Conservation (phyloP, 129 eudicot species). For the Chrysanthemum makinoi region DNA sequence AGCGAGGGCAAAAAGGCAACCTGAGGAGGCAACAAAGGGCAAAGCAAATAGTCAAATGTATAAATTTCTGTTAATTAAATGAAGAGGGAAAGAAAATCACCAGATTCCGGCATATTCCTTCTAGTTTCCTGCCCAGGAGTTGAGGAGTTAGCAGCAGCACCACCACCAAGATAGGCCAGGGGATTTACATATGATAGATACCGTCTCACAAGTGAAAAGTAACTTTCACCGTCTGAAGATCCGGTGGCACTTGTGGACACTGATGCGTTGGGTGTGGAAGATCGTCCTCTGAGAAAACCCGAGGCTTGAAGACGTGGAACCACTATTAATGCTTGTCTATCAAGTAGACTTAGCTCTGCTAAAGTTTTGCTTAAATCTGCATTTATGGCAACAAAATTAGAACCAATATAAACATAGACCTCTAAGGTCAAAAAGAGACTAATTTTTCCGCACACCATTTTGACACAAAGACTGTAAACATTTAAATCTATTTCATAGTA, state of each 20-base stretch:
- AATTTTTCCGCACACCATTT: not conserved
- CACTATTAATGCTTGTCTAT: conserved; percentile 78
- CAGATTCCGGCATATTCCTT: conserved; percentile 39
- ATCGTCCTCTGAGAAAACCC: conserved; percentile 33
- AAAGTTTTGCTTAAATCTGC: conserved; percentile 67
- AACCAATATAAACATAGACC: conserved; percentile 8
- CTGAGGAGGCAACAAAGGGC: too few species aligned
- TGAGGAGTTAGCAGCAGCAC: conserved; percentile 41
- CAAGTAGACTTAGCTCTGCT: conserved; percentile 50
- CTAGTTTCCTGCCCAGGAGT: conserved; percentile 49
- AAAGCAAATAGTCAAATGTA: too few species aligned
- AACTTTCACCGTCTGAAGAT: conserved; percentile 63
- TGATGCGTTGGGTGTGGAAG: conserved; percentile 26
- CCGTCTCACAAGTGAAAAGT: conserved; percentile 51
- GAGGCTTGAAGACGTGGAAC: conserved; percentile 43
- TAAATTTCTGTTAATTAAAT: not conserved
- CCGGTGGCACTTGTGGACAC: conserved; percentile 30
- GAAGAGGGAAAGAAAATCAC: conserved; percentile 39
- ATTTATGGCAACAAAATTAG: conserved; percentile 14
- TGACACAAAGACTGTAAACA: not conserved
- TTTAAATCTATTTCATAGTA: not conserved
- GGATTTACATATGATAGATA: conserved; percentile 68
- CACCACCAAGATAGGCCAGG: conserved; percentile 59
- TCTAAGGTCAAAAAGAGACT: not conserved
- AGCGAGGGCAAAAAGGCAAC: too few species aligned